Conservation (phyloP, 306 rosid species). For the Prunus mongolica region DNA sequence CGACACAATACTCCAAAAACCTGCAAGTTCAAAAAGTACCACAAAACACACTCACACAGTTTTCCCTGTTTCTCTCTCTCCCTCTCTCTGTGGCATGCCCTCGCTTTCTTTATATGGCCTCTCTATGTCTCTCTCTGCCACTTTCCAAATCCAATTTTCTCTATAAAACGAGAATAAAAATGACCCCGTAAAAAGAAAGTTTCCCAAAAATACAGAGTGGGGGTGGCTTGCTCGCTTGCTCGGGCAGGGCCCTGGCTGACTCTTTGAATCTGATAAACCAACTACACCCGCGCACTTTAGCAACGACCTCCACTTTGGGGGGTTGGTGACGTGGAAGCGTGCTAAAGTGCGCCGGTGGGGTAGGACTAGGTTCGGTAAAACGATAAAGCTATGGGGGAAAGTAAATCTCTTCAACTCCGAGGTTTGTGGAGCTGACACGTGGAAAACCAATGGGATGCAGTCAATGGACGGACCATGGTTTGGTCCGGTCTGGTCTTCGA, state of each 20-base stretch:
- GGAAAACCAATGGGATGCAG: neutral
- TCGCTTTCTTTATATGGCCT: too few relatives aligned
- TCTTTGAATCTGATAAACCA: neutral
- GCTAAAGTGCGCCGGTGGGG: conserved; percentile 17
- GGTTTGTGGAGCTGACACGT: conserved; percentile 22
- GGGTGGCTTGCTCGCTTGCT: neutral
- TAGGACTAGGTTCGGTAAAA: neutral
- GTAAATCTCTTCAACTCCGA: conserved; percentile 19
- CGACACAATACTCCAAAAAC: conserved; percentile 95
- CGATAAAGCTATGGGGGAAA: neutral
- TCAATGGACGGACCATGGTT: neutral
- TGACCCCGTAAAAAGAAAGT: neutral
- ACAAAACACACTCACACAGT: conserved; percentile 14
- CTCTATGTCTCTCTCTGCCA: neutral
- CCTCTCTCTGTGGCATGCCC: neutral
- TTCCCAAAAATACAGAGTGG: neutral
- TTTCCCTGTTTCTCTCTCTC: conserved; percentile 14
- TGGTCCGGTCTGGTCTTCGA: neutral
- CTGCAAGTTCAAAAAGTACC: conserved; percentile 60
- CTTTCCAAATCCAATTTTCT: conserved; percentile 25
- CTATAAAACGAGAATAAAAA: neutral
- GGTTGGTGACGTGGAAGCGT: neutral
- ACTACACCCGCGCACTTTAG: conserved; percentile 33
- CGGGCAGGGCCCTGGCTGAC: neutral
- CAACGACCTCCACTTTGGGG: neutral